Percentiles rank a stretch among this genome's conserved stretches.
These are phyloP conservation scores for Centrapalus pauciflorus DNA, from an alignment of 129 eudicot genomes.

Conservation along the genomic window DNA sequence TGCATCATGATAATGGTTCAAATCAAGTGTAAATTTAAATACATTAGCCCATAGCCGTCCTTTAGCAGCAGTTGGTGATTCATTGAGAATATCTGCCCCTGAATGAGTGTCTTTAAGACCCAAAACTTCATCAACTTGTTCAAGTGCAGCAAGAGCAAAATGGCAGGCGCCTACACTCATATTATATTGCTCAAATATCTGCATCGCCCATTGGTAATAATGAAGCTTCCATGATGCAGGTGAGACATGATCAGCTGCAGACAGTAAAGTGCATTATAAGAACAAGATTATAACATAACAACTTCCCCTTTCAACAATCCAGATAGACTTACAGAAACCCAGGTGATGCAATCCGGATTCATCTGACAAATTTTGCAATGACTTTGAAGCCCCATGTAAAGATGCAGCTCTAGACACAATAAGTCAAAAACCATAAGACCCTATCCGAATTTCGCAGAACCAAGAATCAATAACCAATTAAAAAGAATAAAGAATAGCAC, in stretches of 20 bases:
- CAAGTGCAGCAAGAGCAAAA: slow-evolving; percentile 98
- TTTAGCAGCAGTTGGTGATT: slow-evolving; percentile 66
- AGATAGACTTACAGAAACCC: slow-evolving; percentile 47
- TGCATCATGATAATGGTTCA: slow-evolving; percentile 70
- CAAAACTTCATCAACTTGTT: slow-evolving; percentile 94
- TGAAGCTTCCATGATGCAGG: slow-evolving; percentile 89
- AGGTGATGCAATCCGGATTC: slow-evolving; percentile 67
- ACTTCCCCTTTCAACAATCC: background rate
- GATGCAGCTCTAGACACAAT: slow-evolving; percentile 85
- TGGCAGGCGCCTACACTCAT: slow-evolving; percentile 85
- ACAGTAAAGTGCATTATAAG: slow-evolving; percentile 12
- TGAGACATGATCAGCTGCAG: slow-evolving; percentile 55
- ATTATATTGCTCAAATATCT: slow-evolving; percentile 83
- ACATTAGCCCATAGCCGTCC: slow-evolving; percentile 99
- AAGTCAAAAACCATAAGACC: slow-evolving; percentile 13
- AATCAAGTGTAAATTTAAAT: slow-evolving; percentile 81
- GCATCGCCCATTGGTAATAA: slow-evolving; percentile 99
- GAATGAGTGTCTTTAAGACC: slow-evolving; percentile 24
- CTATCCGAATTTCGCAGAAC: slow-evolving; percentile 3
- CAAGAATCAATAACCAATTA: background rate
- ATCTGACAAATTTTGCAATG: slow-evolving; percentile 61
- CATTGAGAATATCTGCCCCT: slow-evolving; percentile 35
- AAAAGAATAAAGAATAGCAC: background rate
- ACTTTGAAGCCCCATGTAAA: slow-evolving; percentile 56
- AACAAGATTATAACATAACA: background rate